Evolutionary conservation across 1,284 basidiomycete genomes (phyloP), one percentile per base, ranked within the genome.

Genomic region (Salmacisia buchloeana): DNA sequence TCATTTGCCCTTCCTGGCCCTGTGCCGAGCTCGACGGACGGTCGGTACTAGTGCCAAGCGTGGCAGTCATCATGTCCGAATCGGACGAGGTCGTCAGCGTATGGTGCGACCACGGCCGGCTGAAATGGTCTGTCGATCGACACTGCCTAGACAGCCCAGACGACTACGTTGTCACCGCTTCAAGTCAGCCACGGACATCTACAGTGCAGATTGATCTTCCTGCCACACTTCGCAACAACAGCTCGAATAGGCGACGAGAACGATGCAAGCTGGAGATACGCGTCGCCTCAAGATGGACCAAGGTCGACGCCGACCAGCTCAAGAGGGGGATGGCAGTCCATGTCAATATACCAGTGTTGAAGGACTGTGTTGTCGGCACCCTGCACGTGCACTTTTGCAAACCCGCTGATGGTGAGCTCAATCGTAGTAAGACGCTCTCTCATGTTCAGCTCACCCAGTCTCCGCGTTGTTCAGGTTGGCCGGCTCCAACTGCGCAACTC

Each of bases 71-170:
- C 29, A 54, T 54, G 49, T 18, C 13, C 1, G 31, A 54, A 6
- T 18, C 25, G 1, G 49, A 54, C 29, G 49, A 54, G 2, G 29
- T 54, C 13, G 15, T 54, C 27, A 54, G 49, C 21, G 49, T 54
- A 2, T 54, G 49, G 49, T 54, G 49, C 27, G 49, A 54, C 29
- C 49, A 54, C 34, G 49, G 27, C 9, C 49, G 49, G 49, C 27
- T 54, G 15, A 54, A 29, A 7, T 54, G 49, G 49, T 18, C n/a
- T n/a, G n/a, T n/a, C n/a, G n/a, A n/a, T n/a, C n/a, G n/a, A n/a
- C n/a, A n/a, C n/a, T n/a, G n/a, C n/a, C n/a, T n/a, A n/a, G n/a
- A n/a, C n/a, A n/a, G n/a, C n/a, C n/a, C n/a, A n/a, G n/a, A n/a
- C n/a, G n/a, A n/a, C n/a, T n/a, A n/a, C n/a, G n/a, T n/a, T n/a